Evolutionary conservation across 192 early-diverging fungal genomes (phyloP).

Genomic region (Mortierella claussenii): DNA sequence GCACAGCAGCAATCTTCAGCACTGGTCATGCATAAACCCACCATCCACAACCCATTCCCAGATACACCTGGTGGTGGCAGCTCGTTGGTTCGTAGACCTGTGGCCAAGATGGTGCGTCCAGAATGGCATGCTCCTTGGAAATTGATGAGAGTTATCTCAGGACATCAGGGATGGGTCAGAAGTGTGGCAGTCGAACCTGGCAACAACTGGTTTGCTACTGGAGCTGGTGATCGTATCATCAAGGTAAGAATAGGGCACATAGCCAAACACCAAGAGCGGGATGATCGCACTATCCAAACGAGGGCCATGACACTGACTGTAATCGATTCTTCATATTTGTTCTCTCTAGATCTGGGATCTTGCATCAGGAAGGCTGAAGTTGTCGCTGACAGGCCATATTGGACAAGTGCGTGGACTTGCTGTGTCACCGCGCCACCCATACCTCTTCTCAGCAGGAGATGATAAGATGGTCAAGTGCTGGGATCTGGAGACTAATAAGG

Average conservation of each 20-base stretch:
- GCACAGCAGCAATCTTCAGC: constrained; percentile 30
- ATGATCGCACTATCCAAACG: too few relatives aligned
- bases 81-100: constrained; percentile 64
- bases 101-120: constrained; percentile 69
- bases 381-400: constrained; percentile 98
- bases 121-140: constrained; percentile 99
- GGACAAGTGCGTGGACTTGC: constrained; percentile 94
- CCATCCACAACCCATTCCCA: constrained; percentile 55
- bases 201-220: constrained; percentile 99
- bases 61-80: constrained; percentile 55
- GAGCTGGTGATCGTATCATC: constrained; percentile 96
- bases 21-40: constrained; percentile 51
- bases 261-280: too few relatives aligned
- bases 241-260: constrained; percentile 68
- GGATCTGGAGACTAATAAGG: constrained; percentile 99
- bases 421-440: constrained; percentile 95
- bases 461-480: constrained; percentile 99
- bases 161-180: constrained; percentile 98
- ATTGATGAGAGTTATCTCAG: constrained; percentile 96
- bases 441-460: constrained; percentile 96
- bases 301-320: too few relatives aligned
- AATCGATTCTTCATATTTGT: too few relatives aligned
- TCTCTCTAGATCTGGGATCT: constrained; percentile 92
- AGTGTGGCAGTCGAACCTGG: constrained; percentile 92
- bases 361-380: constrained; percentile 94